A percentile compares a stretch with the other conserved stretches of the same genome.
phyloP scores from a whole-genome alignment of 139 green algal species.

The Raphidocelis subcapitata region DNA sequence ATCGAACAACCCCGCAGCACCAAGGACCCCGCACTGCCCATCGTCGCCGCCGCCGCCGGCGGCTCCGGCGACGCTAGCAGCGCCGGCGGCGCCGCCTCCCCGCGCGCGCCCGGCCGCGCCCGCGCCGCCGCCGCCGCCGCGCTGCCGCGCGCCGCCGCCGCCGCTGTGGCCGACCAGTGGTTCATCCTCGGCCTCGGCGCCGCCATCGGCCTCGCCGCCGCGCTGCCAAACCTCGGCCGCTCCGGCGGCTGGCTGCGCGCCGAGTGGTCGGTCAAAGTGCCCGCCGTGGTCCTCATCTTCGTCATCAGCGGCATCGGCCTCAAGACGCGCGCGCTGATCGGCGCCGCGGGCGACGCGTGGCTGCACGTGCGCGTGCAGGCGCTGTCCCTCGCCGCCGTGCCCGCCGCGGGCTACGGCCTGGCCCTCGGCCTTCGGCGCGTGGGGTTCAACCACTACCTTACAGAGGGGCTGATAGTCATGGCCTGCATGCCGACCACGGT shows the following conservation, averaged over 20 bases:
- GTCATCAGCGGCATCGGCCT: conserved; percentile 36
- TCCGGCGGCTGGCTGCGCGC: conserved; percentile 35
- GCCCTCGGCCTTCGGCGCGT: neutral
- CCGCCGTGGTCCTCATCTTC: conserved; percentile 51
- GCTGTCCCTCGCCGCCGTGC: conserved; percentile 34
- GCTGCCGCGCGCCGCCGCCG: neutral
- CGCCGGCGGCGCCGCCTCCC: neutral
- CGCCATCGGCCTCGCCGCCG: conserved; percentile 44
- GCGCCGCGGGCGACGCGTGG: conserved; percentile 22
- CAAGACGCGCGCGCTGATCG: conserved; percentile 37
- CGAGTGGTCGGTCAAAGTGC: conserved; percentile 43
- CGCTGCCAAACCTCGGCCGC: conserved; percentile 39
- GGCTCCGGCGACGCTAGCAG: neutral
- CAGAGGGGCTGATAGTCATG: conserved; percentile 38
- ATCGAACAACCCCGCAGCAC: no score
- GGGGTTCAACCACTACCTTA: conserved; percentile 27
- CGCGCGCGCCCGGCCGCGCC: neutral
- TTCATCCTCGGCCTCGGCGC: conserved; percentile 39
- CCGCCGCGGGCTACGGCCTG: conserved; percentile 35
- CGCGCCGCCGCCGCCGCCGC: neutral
- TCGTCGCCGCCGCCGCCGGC: no score
- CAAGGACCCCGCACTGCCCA: no score
- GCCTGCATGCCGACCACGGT: conserved; percentile 51
- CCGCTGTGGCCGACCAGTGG: conserved; percentile 10
- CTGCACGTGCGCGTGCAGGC: conserved; percentile 41